Percentiles rank a stretch among this genome's conserved stretches.
Conservation (phyloP, 257 asterid genomes). For the Verbascum thapsus region DNA sequence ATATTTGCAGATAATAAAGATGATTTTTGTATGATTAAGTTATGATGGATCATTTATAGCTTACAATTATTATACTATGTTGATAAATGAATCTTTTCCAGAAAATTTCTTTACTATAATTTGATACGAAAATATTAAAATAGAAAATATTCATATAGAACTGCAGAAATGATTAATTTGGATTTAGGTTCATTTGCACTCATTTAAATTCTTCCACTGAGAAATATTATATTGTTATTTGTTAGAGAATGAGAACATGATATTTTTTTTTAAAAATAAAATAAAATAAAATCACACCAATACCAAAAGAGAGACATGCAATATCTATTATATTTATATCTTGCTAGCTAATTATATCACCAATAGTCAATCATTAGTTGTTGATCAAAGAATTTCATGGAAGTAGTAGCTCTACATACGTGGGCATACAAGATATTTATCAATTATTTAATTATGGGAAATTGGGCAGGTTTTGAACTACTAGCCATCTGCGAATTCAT, state of each 20-base stretch:
- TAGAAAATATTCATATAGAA: too few relatives aligned
- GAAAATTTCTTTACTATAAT: too few relatives aligned
- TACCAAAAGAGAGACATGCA: background rate
- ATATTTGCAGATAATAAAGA: too few relatives aligned
- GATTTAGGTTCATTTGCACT: slow-evolving; percentile 5
- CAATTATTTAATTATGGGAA: background rate
- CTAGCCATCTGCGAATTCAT: too few relatives aligned
- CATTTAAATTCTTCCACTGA: background rate
- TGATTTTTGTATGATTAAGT: too few relatives aligned
- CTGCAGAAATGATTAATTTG: background rate
- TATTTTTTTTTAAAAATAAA: background rate
- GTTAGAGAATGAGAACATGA: background rate
- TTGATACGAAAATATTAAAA: too few relatives aligned
- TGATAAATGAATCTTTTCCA: too few relatives aligned
- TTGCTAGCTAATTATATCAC: background rate
- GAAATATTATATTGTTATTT: background rate
- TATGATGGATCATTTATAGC: too few relatives aligned
- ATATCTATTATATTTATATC: too few relatives aligned
- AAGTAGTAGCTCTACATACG: background rate
- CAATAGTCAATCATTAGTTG: background rate
- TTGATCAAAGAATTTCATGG: background rate
- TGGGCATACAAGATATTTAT: background rate
- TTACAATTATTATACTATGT: too few relatives aligned
- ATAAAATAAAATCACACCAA: background rate
- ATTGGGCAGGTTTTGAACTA: too few relatives aligned